Evolutionary conservation across 2,329 filamentous ascomycete genomes (phyloP).

Genomic region (Exophiala phaeomuriformis): DNA sequence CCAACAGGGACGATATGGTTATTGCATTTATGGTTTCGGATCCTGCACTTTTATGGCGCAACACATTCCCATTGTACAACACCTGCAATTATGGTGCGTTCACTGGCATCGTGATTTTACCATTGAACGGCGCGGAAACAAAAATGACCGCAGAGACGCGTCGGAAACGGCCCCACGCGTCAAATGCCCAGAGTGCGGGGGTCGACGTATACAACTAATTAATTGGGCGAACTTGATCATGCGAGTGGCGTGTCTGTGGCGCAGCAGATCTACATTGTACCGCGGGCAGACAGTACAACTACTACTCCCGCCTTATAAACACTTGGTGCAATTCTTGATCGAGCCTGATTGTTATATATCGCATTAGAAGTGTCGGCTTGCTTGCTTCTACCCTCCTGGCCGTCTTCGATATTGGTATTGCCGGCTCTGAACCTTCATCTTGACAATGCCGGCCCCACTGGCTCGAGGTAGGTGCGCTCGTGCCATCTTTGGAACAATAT

Average conservation of each 20-base stretch:
- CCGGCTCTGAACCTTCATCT: not conserved
- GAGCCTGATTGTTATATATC: too few relatives aligned
- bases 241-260: slow-evolving; percentile 7
- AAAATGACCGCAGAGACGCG: not conserved
- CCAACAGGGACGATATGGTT: not conserved
- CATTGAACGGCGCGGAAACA: not conserved
- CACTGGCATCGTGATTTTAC: too few relatives aligned
- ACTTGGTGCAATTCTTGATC: too few relatives aligned
- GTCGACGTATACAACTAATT: not conserved
- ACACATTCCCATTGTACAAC: not conserved
- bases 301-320: not conserved
- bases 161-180: slow-evolving; percentile 1
- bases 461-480: slow-evolving; percentile 39
- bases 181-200: not conserved
- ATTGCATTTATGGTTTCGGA: not conserved
- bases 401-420: not conserved
- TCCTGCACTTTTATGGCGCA: not conserved
- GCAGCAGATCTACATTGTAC: slow-evolving; percentile 2
- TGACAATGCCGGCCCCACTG: slow-evolving; percentile 41
- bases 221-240: not conserved
- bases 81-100: too few relatives aligned
- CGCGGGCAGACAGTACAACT: not conserved
- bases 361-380: too few relatives aligned
- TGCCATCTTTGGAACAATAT: slow-evolving; percentile 2
- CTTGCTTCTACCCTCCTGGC: not conserved